Evolutionary conservation across 176 grass and related monocot species (phyloP), one percentile per base, ranked within the genome.

Genomic region (Puya raimondii): DNA sequence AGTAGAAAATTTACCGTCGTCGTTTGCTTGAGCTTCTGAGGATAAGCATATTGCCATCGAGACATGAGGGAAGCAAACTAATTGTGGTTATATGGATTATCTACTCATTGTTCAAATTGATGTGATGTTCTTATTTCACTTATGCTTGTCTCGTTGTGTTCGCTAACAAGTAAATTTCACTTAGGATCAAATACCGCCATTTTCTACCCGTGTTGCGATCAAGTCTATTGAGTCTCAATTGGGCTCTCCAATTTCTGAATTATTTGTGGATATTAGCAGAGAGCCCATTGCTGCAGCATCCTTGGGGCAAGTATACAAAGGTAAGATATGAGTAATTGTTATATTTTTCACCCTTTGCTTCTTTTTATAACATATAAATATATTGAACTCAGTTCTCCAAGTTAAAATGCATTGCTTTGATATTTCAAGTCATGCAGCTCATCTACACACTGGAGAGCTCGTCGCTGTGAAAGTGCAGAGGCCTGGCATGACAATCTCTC

Each of bases 141-240:
- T 18, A 42, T 6, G 33, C 6, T 42, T 42, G 4, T 18, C 11
- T 22, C 15, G 58, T 7, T 71, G 2, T 74, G 48, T 66, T 84
- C 18, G 1, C 25, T 85, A 74, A 70, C 53, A 20, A 67, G 7
- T 72, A 53, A 23, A 10, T 80, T 26, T 84, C 13, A 52, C 29
- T 87, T 72, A 96, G 93, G 93, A 92, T 81, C 93, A 92, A 85
- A 96, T 96, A 90, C 93, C 93, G n/a, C 93, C 93, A 9, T 96
- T 92, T 81, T 85, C 93, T 73, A 92, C 89, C 68, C 79, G 50
- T 73, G 75, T 78, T 3, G 93, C 89, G 17, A 59, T 92, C 81
- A 92, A 75, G 76, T 92, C 89, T 70, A 90, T 92, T 15, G 93
- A 97, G 49, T 90, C 81, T 56, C 86, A 97, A 66, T 21, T 97